A percentile compares a stretch with the other conserved stretches of the same genome.
phyloP scores from a whole-genome alignment of 202 grass and related monocot species.

The Zizania palustris region DNA sequence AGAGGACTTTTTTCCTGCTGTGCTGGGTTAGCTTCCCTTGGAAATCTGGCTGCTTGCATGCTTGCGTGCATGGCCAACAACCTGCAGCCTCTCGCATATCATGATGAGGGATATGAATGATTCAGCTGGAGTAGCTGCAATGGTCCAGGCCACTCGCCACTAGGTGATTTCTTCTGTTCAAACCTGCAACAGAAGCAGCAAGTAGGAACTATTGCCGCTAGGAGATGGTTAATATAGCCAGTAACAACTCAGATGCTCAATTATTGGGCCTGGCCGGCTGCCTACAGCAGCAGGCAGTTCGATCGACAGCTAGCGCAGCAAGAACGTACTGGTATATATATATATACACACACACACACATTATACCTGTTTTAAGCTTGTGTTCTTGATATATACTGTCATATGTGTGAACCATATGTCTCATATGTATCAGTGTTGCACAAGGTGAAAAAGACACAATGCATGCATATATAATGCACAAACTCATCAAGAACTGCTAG shows the following conservation, averaged over 20 bases:
- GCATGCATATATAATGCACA: too few relatives aligned
- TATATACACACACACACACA: too few relatives aligned
- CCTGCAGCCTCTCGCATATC: slow-evolving; percentile 8
- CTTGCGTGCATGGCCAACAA: slow-evolving; percentile 18
- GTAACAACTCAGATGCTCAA: neutral
- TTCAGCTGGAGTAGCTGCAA: neutral
- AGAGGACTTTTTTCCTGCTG: too few relatives aligned
- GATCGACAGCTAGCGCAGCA: neutral
- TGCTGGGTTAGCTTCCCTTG: slow-evolving; percentile 8
- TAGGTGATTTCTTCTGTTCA: neutral
- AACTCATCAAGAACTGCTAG: neutral
- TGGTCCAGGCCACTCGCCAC: neutral
- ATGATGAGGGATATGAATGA: neutral
- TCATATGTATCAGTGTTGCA: neutral
- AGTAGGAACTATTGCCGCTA: neutral
- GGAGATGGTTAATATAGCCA: neutral
- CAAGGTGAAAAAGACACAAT: neutral
- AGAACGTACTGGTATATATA: neutral
- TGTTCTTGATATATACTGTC: neutral
- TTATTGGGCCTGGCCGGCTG: neutral
- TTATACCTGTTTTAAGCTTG: neutral
- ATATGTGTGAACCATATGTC: neutral
- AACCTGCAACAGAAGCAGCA: neutral
- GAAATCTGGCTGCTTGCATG: slow-evolving; percentile 21
- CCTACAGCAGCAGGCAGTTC: neutral